Conservation (phyloP, 2,329 filamentous ascomycete genomes). For the Knufia petricola region DNA sequence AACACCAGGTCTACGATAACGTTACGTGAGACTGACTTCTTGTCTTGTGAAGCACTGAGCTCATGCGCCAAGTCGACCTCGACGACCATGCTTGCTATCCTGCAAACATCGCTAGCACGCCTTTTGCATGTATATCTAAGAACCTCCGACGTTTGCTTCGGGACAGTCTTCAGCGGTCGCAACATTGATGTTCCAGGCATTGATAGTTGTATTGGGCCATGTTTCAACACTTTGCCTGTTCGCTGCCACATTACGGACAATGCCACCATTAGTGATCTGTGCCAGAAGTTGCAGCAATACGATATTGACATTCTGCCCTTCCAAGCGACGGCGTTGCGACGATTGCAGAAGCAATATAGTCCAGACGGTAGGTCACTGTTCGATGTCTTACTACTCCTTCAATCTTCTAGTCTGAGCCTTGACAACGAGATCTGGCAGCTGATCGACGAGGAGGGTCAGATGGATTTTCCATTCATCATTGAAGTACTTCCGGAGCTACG, state of each 20-base stretch:
- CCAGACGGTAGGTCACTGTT: slow-evolving; percentile 52
- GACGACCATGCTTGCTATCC: slow-evolving; percentile 54
- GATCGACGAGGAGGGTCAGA: slow-evolving; percentile 43
- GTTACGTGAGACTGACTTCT: too few species aligned
- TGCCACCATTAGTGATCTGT: slow-evolving; percentile 46
- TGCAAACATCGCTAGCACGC: slow-evolving; percentile 64
- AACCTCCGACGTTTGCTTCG: slow-evolving; percentile 66
- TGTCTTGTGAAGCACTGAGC: slow-evolving; percentile 13
- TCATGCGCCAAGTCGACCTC: slow-evolving; percentile 41
- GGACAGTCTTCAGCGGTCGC: slow-evolving; percentile 74
- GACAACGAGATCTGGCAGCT: slow-evolving; percentile 43
- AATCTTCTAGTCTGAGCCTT: slow-evolving; percentile 46
- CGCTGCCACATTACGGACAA: slow-evolving; percentile 45
- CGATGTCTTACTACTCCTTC: slow-evolving; percentile 70
- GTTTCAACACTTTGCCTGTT: slow-evolving; percentile 80
- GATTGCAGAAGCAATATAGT: slow-evolving; percentile 50
- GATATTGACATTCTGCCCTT: slow-evolving; percentile 56
- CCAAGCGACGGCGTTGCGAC: slow-evolving; percentile 66
- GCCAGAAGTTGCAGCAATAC: slow-evolving; percentile 50
- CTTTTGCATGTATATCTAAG: slow-evolving; percentile 49
- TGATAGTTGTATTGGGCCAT: slow-evolving; percentile 70
- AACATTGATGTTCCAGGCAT: slow-evolving; percentile 56
- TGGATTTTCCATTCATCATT: slow-evolving; percentile 64
- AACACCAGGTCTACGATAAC: too few species aligned
- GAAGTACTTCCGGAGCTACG: slow-evolving; percentile 55